A percentile compares a stretch with the other conserved stretches of the same genome.
These are phyloP conservation scores for Ramaria rubella DNA, from an alignment of 768 basidiomycete genomes.

Conservation along the genomic window DNA sequence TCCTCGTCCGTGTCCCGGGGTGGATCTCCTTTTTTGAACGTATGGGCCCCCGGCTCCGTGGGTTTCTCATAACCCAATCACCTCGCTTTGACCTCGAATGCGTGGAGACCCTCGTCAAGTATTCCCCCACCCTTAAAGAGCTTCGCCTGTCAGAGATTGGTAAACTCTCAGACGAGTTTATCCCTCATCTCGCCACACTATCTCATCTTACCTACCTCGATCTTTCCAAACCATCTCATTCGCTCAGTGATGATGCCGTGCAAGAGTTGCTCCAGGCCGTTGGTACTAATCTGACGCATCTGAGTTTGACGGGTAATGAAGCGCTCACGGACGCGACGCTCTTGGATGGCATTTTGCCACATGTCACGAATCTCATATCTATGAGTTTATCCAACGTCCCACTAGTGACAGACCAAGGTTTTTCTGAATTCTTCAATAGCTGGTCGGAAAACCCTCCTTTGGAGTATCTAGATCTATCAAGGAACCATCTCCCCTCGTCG, in stretches of 20 bases:
- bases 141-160: conserved; percentile 79
- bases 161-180: conserved; percentile 57
- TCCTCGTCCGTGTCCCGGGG: conserved; percentile 63
- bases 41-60: conserved; percentile 51
- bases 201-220: conserved; percentile 29
- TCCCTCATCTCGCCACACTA: conserved; percentile 48
- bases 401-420: conserved; percentile 62
- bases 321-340: conserved; percentile 57
- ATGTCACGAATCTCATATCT: conserved; percentile 40
- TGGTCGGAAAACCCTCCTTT: conserved; percentile 51
- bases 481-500: conserved; percentile 49
- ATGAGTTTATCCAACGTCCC: conserved; percentile 52
- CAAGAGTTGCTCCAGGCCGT: conserved; percentile 47
- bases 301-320: conserved; percentile 68
- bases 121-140: conserved; percentile 53
- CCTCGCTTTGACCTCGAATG: conserved; percentile 78
- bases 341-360: conserved; percentile 47
- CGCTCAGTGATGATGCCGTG: conserved; percentile 51
- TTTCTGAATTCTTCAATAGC: conserved; percentile 57
- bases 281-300: conserved; percentile 47
- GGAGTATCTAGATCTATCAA: conserved; percentile 48
- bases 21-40: conserved; percentile 73
- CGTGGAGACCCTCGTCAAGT: conserved; percentile 46
- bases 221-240: conserved; percentile 29
- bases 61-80: conserved; percentile 77